A percentile compares a stretch with the other conserved stretches of the same genome.
phyloP scores from a whole-genome alignment of 1,284 basidiomycete species.

The Coriolopsis trogii region DNA sequence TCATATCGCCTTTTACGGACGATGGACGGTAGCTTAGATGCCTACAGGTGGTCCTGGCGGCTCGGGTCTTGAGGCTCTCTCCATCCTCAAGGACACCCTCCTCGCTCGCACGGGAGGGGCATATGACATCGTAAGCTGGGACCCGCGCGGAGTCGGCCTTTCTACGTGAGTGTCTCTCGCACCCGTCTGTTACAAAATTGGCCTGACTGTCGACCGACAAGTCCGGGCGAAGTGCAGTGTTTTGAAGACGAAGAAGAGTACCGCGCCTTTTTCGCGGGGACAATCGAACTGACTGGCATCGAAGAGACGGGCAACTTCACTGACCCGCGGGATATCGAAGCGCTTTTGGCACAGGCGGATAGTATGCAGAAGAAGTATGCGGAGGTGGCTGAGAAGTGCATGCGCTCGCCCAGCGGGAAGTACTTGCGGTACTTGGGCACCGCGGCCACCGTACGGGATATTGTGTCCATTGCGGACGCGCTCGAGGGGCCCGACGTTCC shows the following conservation, averaged over 20 bases:
- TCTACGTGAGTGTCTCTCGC: constrained; percentile 8
- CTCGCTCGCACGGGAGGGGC: constrained; percentile 4
- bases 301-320: constrained; percentile 11
- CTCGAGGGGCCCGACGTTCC: constrained; percentile 15
- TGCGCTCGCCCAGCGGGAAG: no score
- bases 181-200: neutral
- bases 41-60: constrained; percentile 5
- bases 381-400: constrained; percentile 4
- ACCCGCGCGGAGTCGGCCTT: constrained; percentile 11
- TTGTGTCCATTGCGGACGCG: constrained; percentile 17
- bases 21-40: neutral
- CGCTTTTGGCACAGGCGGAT: constrained; percentile 4
- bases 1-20: neutral
- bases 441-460: constrained; percentile 15
- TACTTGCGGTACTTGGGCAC: constrained; percentile 16
- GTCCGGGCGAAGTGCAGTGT: constrained; percentile 9
- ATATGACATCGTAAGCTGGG: no score
- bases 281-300: constrained; percentile 5
- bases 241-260: constrained; percentile 3
- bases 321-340: neutral
- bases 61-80: neutral
- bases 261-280: constrained; percentile 7
- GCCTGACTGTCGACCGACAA: neutral
- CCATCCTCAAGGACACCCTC: neutral
- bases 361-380: constrained; percentile 12